Conservation (phyloP, 1,284 basidiomycete species). For the Vanrija humicola region DNA sequence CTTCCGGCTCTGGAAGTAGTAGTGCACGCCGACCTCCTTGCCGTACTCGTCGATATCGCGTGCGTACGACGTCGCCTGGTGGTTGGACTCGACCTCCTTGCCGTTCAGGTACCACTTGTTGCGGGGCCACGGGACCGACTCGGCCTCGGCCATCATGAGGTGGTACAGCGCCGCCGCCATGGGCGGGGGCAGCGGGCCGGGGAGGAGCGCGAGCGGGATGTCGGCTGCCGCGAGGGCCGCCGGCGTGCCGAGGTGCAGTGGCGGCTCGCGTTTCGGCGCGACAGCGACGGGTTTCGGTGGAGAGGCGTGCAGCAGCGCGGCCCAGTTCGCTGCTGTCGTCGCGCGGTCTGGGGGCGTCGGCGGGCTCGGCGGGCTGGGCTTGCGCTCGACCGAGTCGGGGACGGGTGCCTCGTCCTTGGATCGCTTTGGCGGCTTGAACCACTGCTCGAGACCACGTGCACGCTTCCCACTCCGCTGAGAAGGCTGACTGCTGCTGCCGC, state of each 20-base stretch:
- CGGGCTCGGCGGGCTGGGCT: conserved; percentile 26
- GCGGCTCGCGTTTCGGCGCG: conserved; percentile 23
- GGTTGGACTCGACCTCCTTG: conserved; percentile 56
- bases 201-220: conserved; percentile 51
- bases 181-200: conserved; percentile 57
- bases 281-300: conserved; percentile 1
- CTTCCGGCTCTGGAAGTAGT: conserved; percentile 32
- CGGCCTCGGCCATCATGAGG: conserved; percentile 44
- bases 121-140: conserved; percentile 35
- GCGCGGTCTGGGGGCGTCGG: conserved; percentile 4
- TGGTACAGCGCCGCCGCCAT: conserved; percentile 62
- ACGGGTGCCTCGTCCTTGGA: not conserved
- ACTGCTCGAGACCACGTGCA: conserved; percentile 1
- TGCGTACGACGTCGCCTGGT: conserved; percentile 65
- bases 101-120: conserved; percentile 44
- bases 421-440: conserved; percentile 2
- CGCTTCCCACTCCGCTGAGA: not conserved
- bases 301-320: conserved; percentile 2
- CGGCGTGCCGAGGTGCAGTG: conserved; percentile 37
- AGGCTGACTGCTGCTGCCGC: not conserved
- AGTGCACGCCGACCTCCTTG: conserved; percentile 12
- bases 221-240: conserved; percentile 55
- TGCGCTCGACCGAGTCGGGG: conserved; percentile 2
- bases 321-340: conserved; percentile 16
- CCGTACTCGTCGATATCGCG: conserved; percentile 28